Evolutionary conservation across 768 basidiomycete species (phyloP), one percentile per base, ranked within the genome.

Genomic region (Neoboletus subvelutipes): DNA sequence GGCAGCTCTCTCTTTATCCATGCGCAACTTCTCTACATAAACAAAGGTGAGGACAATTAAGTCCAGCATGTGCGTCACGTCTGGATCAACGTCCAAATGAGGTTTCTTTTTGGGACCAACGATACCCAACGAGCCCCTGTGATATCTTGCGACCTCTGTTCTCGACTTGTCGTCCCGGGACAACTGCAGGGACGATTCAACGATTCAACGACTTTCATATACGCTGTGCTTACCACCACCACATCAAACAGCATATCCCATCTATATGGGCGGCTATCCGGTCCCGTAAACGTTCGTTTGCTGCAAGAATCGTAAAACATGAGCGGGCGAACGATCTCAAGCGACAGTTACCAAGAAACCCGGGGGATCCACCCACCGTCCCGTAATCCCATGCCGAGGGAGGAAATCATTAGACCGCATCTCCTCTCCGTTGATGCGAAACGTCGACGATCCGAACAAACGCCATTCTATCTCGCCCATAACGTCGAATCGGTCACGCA

Each of bases 391-490:
- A 47, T 57, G 60, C 0, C 42, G 26, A 43, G 49, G 50, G 12
- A 72, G 57, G 45, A 70, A 75, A 0, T 60, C 45, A 15, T 52
- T 47, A 1, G 69, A 62, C 20, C 60, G 48, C 39, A 69, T 54
- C 52, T 71, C 71, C 17, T 65, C 22, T 7, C 66, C 75, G 6
- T 64, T 54, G 22, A 74, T 66, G 3, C 61, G 65, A 39, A 78
- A 59, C 22, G 57, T 66, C 8, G 74, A 66, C 1, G 71, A 63
- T 22, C 53, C 55, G 10, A 71, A 15, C 2, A 57, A 7, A 8
- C 50, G 66, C 71, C 72, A 75, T 15, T 74, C 68, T 13, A 78
- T 73, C 47, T 69, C 65, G 8, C 68, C 77, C 36, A 73, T 61
- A 7, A 61, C 60, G 0, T 64, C 64, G 52, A 73, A 74, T 12